Evolutionary conservation across 2,329 filamentous ascomycete genomes (phyloP).

Genomic region (Ilyonectria sp.): DNA sequence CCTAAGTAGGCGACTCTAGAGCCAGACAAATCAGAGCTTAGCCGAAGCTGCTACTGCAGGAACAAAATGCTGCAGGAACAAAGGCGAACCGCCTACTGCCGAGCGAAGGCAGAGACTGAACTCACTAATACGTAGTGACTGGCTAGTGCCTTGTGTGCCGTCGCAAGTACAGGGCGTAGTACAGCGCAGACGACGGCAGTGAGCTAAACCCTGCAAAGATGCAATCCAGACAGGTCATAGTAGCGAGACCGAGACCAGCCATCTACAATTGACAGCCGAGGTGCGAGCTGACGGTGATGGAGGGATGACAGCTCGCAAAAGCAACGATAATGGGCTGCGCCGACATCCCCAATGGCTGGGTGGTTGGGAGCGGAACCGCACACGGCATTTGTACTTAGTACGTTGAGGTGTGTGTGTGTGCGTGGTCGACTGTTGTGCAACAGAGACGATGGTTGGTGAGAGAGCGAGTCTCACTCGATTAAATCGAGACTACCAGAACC

Average conservation of each 20-base stretch:
- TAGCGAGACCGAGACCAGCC: conserved; percentile 20
- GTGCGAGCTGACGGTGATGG: conserved; percentile 17
- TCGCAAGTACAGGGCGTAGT: neutral
- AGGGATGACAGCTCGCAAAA: conserved; percentile 19
- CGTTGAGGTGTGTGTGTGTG: conserved; percentile 7
- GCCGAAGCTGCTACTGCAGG: conserved; percentile 46
- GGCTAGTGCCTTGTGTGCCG: conserved; percentile 36
- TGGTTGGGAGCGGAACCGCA: conserved; percentile 22
- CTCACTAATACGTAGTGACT: neutral
- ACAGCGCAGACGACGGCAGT: conserved; percentile 1
- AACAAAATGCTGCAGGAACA: conserved; percentile 48
- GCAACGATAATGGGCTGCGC: conserved; percentile 5
- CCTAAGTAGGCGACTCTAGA: conserved; percentile 21
- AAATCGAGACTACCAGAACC: conserved; percentile 1
- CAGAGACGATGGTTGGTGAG: neutral
- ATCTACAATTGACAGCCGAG: conserved; percentile 10
- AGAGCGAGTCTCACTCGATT: conserved; percentile 10
- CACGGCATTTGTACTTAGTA: conserved; percentile 9
- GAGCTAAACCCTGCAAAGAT: conserved; percentile 4
- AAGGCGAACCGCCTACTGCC: conserved; percentile 32
- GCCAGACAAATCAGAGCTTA: conserved; percentile 38
- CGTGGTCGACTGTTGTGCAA: conserved; percentile 16
- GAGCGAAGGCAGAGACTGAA: conserved; percentile 25
- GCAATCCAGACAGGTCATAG: conserved; percentile 9
- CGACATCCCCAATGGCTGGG: conserved; percentile 1